A percentile compares a stretch with the other conserved stretches of the same genome.
Evolutionary conservation across 495 filamentous ascomycete genomes (phyloP).

Genomic region (Tuber aestivum): DNA sequence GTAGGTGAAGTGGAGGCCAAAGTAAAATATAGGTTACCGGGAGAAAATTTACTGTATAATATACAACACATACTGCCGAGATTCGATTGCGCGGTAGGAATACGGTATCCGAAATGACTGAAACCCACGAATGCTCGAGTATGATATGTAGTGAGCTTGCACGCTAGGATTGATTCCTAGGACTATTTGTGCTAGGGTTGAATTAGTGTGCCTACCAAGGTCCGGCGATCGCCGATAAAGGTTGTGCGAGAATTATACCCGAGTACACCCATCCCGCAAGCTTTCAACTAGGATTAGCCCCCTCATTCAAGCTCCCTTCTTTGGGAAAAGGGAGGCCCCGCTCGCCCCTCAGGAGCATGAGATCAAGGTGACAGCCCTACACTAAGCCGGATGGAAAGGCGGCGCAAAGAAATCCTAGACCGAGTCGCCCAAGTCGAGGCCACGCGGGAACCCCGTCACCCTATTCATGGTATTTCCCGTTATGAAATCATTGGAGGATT

Average conservation of each 20-base stretch:
- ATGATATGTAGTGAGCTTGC: not conserved
- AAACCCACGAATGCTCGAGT: not conserved
- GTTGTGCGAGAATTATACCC: not conserved
- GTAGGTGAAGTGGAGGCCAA: constrained; percentile 49
- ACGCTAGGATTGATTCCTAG: not conserved
- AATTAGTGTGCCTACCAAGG: not conserved
- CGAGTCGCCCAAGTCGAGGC: not conserved
- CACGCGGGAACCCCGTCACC: not conserved
- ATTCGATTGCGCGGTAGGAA: not conserved
- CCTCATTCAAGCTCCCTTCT: no score
- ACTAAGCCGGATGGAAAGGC: not conserved
- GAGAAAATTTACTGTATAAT: not conserved
- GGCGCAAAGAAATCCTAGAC: not conserved
- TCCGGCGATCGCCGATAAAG: not conserved
- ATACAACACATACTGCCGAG: no score
- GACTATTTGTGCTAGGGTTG: not conserved
- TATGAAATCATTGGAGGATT: not conserved
- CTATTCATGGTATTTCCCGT: not conserved
- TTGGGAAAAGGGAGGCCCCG: not conserved
- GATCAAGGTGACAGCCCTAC: not conserved
- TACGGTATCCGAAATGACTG: not conserved
- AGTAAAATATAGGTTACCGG: constrained; percentile 26
- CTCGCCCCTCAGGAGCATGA: not conserved
- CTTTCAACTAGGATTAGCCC: no score
- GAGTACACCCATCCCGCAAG: not conserved